These are phyloP conservation scores for Ophiocordyceps camponoti-leonardi DNA, from an alignment of 2,329 filamentous ascomycete species.

Conservation along the genomic window DNA sequence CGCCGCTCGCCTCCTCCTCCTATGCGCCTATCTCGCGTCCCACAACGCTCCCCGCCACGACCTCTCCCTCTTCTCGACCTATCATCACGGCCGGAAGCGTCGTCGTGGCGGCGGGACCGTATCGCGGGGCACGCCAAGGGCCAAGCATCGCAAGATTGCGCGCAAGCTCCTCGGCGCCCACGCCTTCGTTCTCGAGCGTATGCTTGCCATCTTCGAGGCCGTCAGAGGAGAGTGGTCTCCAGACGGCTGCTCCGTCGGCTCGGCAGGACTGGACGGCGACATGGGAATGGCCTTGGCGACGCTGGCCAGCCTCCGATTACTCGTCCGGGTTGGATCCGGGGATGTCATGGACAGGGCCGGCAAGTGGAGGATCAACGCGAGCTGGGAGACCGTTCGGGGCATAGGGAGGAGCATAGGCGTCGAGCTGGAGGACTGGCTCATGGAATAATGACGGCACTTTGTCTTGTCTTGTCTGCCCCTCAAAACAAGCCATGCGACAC, in stretches of 20 bases:
- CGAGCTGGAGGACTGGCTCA: slow-evolving; percentile 63
- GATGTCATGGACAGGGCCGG: slow-evolving; percentile 53
- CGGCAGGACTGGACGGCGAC: slow-evolving; percentile 30
- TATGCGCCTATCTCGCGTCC: slow-evolving; percentile 65
- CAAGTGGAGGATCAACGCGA: slow-evolving; percentile 63
- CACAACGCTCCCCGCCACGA: slow-evolving; percentile 66
- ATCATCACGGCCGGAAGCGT: slow-evolving; percentile 34
- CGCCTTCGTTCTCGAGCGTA: slow-evolving; percentile 59
- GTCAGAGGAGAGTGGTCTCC: slow-evolving; percentile 39
- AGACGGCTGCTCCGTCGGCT: slow-evolving; percentile 10
- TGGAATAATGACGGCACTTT: slow-evolving; percentile 30
- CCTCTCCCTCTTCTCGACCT: slow-evolving; percentile 57
- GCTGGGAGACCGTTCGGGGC: slow-evolving; percentile 57
- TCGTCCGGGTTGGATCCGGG: slow-evolving; percentile 44
- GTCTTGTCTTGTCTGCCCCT: not conserved
- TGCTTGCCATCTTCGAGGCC: slow-evolving; percentile 61
- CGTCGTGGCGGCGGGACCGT: slow-evolving; percentile 31
- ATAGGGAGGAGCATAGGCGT: slow-evolving; percentile 59
- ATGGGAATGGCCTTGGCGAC: slow-evolving; percentile 53
- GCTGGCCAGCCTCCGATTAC: slow-evolving; percentile 49
- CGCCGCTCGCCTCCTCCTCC: slow-evolving; percentile 55
- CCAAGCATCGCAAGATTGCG: slow-evolving; percentile 54
- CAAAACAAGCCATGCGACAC: not conserved
- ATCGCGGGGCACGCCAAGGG: slow-evolving; percentile 9
- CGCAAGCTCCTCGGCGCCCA: slow-evolving; percentile 62